Conservation (phyloP, 1,284 basidiomycete genomes). For the Neolentinus lepideus region DNA sequence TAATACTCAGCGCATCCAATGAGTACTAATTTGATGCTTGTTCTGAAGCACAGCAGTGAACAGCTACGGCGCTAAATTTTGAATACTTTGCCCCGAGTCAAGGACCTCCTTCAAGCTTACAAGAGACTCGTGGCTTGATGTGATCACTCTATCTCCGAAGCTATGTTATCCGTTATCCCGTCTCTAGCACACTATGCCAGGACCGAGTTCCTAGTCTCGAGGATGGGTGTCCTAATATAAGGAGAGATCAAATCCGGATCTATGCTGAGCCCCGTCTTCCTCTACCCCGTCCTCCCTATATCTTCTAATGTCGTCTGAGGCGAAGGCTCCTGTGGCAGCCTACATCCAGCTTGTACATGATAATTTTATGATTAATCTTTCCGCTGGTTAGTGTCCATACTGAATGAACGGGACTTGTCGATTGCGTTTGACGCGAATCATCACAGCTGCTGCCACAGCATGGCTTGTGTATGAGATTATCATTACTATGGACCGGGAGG, state of each 20-base stretch:
- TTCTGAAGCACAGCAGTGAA: background rate
- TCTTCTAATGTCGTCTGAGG: background rate
- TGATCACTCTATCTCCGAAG: background rate
- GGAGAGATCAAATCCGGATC: too few species aligned
- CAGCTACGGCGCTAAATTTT: background rate
- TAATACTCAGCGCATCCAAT: too few species aligned
- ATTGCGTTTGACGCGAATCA: too few species aligned
- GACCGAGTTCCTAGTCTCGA: too few species aligned
- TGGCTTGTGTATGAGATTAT: background rate
- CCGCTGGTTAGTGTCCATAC: background rate
- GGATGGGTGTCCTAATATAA: too few species aligned
- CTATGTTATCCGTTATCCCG: background rate
- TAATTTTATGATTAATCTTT: background rate
- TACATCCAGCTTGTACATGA: background rate
- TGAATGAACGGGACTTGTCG: too few species aligned
- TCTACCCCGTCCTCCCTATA: background rate
- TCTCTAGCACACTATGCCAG: too few species aligned
- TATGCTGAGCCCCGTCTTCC: too few species aligned
- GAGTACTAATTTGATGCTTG: too few species aligned
- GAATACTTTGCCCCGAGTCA: background rate
- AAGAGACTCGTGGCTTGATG: background rate
- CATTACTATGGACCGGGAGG: background rate
- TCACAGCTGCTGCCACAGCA: background rate
- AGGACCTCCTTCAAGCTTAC: background rate
- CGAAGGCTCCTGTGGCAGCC: background rate